Conservation (phyloP, 495 filamentous ascomycete genomes). For the Aspergillus heteromorphus region DNA sequence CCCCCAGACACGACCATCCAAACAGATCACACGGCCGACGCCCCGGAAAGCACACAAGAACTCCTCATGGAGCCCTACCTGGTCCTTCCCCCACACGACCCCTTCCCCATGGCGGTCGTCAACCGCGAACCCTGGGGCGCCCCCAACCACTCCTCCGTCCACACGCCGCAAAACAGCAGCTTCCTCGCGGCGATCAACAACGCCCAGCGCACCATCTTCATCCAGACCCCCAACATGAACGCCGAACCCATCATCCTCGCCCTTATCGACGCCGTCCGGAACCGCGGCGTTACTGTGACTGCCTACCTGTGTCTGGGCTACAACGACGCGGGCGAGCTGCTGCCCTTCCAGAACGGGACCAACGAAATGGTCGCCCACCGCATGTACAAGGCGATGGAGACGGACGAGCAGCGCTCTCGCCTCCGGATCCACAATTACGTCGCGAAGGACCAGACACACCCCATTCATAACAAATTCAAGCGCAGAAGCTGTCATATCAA, state of each 20-base stretch:
- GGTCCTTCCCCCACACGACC: slow-evolving; percentile 43
- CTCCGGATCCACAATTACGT: slow-evolving; percentile 64
- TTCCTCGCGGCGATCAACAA: slow-evolving; percentile 65
- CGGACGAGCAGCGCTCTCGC: slow-evolving; percentile 35
- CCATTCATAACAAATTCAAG: slow-evolving; percentile 58
- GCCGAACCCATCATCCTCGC: slow-evolving; percentile 60
- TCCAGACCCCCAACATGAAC: slow-evolving; percentile 73
- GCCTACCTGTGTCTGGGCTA: slow-evolving; percentile 73
- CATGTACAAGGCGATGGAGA: slow-evolving; percentile 47
- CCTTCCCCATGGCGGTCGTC: slow-evolving; percentile 67
- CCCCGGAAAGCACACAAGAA: slow-evolving; percentile 44
- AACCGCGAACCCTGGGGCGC: slow-evolving; percentile 60
- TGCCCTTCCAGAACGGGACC: slow-evolving; percentile 69
- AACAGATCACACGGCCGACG: slow-evolving; percentile 42
- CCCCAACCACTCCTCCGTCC: slow-evolving; percentile 51
- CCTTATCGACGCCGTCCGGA: slow-evolving; percentile 51
- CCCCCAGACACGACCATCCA: slow-evolving; percentile 50
- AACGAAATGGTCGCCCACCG: slow-evolving; percentile 64
- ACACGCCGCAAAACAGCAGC: slow-evolving; percentile 65
- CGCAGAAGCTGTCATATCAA: slow-evolving; percentile 68
- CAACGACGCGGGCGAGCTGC: slow-evolving; percentile 70
- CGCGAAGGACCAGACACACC: slow-evolving; percentile 62
- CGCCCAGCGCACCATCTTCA: slow-evolving; percentile 57
- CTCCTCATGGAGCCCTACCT: slow-evolving; percentile 61
- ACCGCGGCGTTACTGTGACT: slow-evolving; percentile 58